Evolutionary conservation across 2,329 filamentous ascomycete species (phyloP), one percentile per base, ranked within the genome.

Genomic region (Hypoxylon sp.): DNA sequence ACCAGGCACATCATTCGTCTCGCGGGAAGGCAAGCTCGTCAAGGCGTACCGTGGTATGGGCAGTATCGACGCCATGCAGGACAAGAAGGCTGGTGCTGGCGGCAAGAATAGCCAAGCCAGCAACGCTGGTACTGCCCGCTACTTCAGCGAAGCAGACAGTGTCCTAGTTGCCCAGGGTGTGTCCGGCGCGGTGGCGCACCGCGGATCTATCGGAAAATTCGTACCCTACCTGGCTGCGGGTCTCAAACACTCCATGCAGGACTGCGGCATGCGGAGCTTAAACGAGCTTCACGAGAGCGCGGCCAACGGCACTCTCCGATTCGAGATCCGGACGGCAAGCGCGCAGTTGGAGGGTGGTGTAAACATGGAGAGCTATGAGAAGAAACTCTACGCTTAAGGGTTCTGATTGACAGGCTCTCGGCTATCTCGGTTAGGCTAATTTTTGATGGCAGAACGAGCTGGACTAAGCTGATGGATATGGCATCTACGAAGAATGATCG

Each of bases 31-130:
- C 70, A 96, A 98, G 86, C 90, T 99, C 57, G 95, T 99, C 80
- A 99, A 99, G 87, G 94, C 96, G 40, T 99, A 99, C 86, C 92
- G 96, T 80, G 96, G 96, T 65, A 99, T 99, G 96, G 96, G 96
- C 72, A 94, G 91, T 81, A 99, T 99, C 78, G 96, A 97, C 75
- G 96, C 96, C 72, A 99, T 99, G 96, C 94, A 98, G 83, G 95
- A 98, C 83, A 97, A 96, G 88, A 97, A 97, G 86, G 93, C 94
- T 9, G 93, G 92, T 58, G 85, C 80, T 64, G 91, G 90, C 71
- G 82, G 84, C 75, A 91, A 89, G 79, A 88, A 93, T 77, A 88
- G 84, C 80, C 89, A 91, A 79, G 87, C 90, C 82, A 90, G 89
- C 80, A 99, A 98, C 78, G 96, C 96, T 59, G 96, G 96, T 76